Conservation (phyloP, 345 rosid species). For the Salix purpurea region DNA sequence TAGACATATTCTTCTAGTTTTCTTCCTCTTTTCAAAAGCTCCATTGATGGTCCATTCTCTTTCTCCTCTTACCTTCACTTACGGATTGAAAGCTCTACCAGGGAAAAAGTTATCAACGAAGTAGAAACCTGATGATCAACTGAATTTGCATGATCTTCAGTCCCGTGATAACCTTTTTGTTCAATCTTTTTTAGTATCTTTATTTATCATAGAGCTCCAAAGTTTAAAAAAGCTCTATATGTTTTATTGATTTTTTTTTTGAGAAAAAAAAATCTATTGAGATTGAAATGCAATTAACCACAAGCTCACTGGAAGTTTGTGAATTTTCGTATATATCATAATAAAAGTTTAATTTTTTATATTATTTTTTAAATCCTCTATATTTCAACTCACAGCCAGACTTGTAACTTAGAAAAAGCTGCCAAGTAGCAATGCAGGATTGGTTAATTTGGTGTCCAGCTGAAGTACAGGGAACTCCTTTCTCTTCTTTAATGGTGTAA, state of each 20-base stretch:
- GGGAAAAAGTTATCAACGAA: background rate
- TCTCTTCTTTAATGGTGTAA: background rate
- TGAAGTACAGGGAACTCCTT: background rate
- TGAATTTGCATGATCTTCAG: background rate
- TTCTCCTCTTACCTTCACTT: background rate
- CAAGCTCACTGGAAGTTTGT: no score
- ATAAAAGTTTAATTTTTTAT: no score
- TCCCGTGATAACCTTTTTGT: background rate
- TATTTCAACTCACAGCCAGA: background rate
- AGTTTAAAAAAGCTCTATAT: background rate
- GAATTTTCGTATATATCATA: no score
- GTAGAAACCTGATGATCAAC: background rate
- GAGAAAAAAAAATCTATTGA: no score
- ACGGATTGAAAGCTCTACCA: background rate
- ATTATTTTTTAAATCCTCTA: no score
- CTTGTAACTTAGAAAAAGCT: background rate
- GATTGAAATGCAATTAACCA: no score
- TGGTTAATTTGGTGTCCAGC: background rate
- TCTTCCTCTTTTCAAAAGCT: background rate
- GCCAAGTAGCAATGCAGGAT: background rate
- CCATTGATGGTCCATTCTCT: background rate
- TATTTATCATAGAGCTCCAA: background rate
- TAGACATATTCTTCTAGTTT: background rate
- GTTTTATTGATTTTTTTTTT: background rate
- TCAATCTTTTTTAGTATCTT: background rate